Base-by-base conservation (phyloP, 306 rosid species). In the Dalbergia cochinchinensis region DNA sequence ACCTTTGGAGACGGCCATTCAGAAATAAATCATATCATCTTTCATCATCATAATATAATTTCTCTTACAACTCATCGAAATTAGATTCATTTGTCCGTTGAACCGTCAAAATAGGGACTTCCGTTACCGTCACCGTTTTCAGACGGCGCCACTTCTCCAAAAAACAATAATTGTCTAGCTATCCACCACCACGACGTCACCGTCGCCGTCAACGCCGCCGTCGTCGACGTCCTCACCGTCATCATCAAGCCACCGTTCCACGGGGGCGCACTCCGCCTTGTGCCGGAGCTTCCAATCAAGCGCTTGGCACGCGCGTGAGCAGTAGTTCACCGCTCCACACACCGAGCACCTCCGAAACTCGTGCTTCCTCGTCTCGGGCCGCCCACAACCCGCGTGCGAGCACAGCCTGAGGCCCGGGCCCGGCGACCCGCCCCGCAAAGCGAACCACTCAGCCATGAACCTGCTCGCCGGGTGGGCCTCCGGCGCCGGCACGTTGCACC, bases 261-360 rank as follows among this genome's bases (percentile, higher is more conserved):
- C 92, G 15, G 94, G 91, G 2, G 88, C 83, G 48, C 98, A 94
- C 82, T 94, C 97, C 31, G 69, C 85, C 88, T 94, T 94, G 69
- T 94, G 98, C 4, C 96, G 89, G 35, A 91, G 81, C 86, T 93
- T 96, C 98, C 99, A 96, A 83, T 96, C 99, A n/a, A 96, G 90
- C 15, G 98, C 99, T 50, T 96, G 99, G 57, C 99, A 96, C 7
- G 97, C 99, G 22, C 99, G 97, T 9, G 99, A 96, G 65, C 99
- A 96, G 69, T 96, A 96, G 39, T 96, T 96, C 63, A 96, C 98
- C 10, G 84, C 84, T 0, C 99, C 99, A 64, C 99, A 96, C 6
- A 96, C 99, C 11, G 98, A 96, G 11, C 99, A 96, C 74, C 99
- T 71, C 22, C 98, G 97, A 65, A 93, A 96, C 83, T 96, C 99